Conservation (phyloP, 2,329 filamentous ascomycete species). For the Juglanconis oblonga region DNA sequence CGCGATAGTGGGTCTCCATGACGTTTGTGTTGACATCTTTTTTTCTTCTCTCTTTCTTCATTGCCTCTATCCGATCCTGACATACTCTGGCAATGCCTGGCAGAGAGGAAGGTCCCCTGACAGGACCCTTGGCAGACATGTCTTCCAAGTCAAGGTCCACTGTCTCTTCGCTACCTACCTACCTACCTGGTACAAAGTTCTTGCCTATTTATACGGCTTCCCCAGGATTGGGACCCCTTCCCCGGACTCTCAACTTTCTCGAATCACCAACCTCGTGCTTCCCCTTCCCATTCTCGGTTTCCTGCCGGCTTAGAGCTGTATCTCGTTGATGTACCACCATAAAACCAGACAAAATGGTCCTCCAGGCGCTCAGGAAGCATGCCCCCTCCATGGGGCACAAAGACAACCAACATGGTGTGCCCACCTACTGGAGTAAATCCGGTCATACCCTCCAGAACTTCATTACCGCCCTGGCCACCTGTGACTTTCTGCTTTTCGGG, state of each 20-base stretch:
- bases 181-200: background rate
- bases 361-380: slow-evolving; percentile 2
- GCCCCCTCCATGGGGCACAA: slow-evolving; percentile 17
- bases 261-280: background rate
- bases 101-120: slow-evolving; percentile 3
- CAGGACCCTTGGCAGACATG: slow-evolving; percentile 4
- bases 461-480: slow-evolving; percentile 15
- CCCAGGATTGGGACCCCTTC: slow-evolving; percentile 4
- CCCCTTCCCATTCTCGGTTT: background rate
- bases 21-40: slow-evolving; percentile 19
- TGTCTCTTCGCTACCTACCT: background rate
- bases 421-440: slow-evolving; percentile 18
- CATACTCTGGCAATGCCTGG: slow-evolving; percentile 5
- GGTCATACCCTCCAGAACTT: slow-evolving; percentile 15
- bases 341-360: slow-evolving; percentile 13
- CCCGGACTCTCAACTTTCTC: background rate
- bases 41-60: background rate
- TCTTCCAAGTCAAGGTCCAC: background rate
- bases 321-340: background rate
- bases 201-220: slow-evolving; percentile 6
- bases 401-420: slow-evolving; percentile 18
- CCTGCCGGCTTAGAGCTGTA: background rate
- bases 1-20: slow-evolving; percentile 17
- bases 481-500: slow-evolving; percentile 17
- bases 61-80: slow-evolving; percentile 12